phyloP scores from a whole-genome alignment of 176 grass and related monocot genomes.

The Aegilops speltoides region DNA sequence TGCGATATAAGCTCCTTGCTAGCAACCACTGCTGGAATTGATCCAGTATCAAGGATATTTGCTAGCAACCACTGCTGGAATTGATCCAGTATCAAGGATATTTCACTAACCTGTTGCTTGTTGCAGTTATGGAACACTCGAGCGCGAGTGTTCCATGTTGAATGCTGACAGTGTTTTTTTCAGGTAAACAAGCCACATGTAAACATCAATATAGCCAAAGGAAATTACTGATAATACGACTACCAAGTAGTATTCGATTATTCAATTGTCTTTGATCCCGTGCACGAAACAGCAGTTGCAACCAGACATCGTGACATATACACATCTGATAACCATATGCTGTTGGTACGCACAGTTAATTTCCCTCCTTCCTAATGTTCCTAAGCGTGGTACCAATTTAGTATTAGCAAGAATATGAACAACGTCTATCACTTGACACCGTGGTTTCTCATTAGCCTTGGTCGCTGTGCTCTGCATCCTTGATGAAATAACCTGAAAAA shows the following conservation, averaged over 20 bases:
- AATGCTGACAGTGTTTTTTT: no score
- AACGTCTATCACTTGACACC: neutral
- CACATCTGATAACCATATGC: neutral
- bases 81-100: no score
- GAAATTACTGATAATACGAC: neutral
- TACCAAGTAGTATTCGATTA: neutral
- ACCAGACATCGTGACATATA: neutral
- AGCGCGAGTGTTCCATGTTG: no score
- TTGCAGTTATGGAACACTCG: no score
- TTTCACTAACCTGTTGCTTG: no score
- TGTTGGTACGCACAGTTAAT: neutral
- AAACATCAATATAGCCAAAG: neutral
- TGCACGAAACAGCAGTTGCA: neutral
- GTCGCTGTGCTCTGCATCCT: neutral
- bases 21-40: no score
- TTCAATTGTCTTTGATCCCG: neutral
- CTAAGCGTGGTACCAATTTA: conserved; percentile 3
- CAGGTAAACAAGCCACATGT: no score
- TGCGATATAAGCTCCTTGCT: no score
- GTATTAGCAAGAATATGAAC: neutral
- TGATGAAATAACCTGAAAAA: neutral
- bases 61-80: no score
- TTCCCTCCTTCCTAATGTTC: conserved; percentile 4
- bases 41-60: no score
- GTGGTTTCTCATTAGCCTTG: neutral